Base-by-base conservation (phyloP, 78 protist species). In the Creolimax fragrantissima region DNA sequence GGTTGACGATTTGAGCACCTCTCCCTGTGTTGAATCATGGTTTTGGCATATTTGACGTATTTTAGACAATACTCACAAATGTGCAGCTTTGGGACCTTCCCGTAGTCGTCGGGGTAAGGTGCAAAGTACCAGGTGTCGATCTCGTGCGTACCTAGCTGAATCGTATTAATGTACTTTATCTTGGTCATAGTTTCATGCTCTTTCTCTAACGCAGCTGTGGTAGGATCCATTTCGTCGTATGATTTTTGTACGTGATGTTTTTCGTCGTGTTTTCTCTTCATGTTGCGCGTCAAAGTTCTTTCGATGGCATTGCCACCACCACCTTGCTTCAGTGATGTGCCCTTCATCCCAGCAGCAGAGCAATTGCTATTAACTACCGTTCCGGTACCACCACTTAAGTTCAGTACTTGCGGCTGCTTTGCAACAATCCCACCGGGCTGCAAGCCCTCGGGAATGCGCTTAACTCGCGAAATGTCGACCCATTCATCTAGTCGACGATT, bases 101-200 rank as follows among this genome's bases (percentile, higher is more conserved):
- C 86, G 11, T 86, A 92, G 45, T 98, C 99, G 44, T 97, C 98
- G 2, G 98, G 98, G 43, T 93, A 98, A 0, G 99, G 99, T 0
- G 97, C 89, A 66, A 96, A 97, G 90, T 98, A 97, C 99, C 99
- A 98, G 4, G 99, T 96, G 17, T 97, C 98, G 39, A 98, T 93
- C 84, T 96, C 96, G 92, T 93, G 96, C 89, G 91, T 90, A 43
- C 98, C 96, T 41, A 96, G 42, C 89, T 94, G 90, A 4, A 86
- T 86, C 42, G 4, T 86, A 45, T 86, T 86, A 32, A 86, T 86
- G 44, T 86, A 86, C 45, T 86, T 86, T 43, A 96, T 95, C 74
- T 92, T 91, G 41, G 96, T 94, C 44, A 90, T 89, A 44, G 94
- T 94, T 42, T 93, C 95, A 81, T 94, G 95, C 91, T 95, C 95